Conservation (phyloP, 208 protist species). For the Herpetomonas tarakana region DNA sequence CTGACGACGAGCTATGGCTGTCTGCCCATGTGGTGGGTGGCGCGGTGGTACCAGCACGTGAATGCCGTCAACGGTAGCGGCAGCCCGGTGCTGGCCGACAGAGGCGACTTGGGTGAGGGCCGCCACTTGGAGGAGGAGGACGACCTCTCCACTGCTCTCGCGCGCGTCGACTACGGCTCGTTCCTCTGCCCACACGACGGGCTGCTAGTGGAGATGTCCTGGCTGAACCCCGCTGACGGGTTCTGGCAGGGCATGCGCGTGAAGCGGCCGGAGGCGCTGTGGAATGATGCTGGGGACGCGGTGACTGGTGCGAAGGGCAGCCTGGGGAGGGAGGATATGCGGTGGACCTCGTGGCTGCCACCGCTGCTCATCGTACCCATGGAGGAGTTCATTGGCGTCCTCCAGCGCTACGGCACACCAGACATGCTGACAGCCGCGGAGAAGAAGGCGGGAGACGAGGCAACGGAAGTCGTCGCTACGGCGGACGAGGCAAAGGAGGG, state of each 20-base stretch:
- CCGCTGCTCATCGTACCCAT: slow-evolving; percentile 67
- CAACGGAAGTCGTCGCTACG: slow-evolving; percentile 10
- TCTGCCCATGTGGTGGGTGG: slow-evolving; percentile 81
- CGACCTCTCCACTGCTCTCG: slow-evolving; percentile 9
- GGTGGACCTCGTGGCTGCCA: slow-evolving; percentile 29
- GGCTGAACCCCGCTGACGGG: slow-evolving; percentile 64
- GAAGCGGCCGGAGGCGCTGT: slow-evolving; percentile 42
- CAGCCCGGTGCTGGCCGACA: not conserved
- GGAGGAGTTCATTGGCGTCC: slow-evolving; percentile 54
- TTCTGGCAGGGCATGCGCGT: slow-evolving; percentile 64
- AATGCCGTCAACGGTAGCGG: not conserved
- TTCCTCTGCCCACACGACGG: slow-evolving; percentile 61
- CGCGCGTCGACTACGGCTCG: slow-evolving; percentile 24
- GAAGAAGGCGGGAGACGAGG: not conserved
- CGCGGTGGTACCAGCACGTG: slow-evolving; percentile 47
- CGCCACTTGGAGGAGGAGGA: slow-evolving; percentile 3
- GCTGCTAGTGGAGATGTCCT: slow-evolving; percentile 37
- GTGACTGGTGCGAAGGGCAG: slow-evolving; percentile 2
- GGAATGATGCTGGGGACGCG: slow-evolving; percentile 14
- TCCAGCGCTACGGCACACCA: slow-evolving; percentile 36
- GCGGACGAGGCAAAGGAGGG: slow-evolving; percentile 5
- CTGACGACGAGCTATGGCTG: slow-evolving; percentile 42
- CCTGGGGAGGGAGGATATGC: slow-evolving; percentile 8
- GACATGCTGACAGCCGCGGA: slow-evolving; percentile 20
- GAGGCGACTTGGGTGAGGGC: not conserved